Evolutionary conservation across 2,329 filamentous ascomycete species (phyloP), one percentile per base, ranked within the genome.

Genomic region (Colletotrichum sp.): DNA sequence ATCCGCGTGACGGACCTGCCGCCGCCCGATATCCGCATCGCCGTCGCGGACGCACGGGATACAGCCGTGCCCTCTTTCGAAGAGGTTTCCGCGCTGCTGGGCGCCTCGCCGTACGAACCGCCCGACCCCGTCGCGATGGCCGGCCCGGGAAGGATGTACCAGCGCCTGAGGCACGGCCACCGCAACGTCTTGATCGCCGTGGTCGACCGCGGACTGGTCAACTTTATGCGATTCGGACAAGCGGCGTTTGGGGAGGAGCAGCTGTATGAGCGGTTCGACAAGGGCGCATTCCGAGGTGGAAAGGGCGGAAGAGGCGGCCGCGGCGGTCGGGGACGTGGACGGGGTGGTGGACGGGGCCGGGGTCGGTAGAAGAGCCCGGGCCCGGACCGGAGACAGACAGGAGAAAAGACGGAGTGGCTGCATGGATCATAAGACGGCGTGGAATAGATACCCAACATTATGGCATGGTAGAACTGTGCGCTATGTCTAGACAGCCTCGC

Each of bases 121-220:
- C 93, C 91, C 0, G 82, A 83, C 49, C 73, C 79, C 78, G 49
- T 36, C 30, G 79, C 79, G 59, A 82, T 76, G 82, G 83, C 62
- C 78, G 88, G 75, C 62, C 88, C 84, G 82, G 91, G 81, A 80
- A 87, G 82, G 82, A 85, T 96, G 78, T 97, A 98, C 82, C 91
- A 93, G 81, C 92, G 95, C 75, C 86, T 99, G 78, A 96, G 96
- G 84, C 93, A 98, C 81, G 97, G 96, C 3, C 93, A 94, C 83
- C 91, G 95, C 78, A 97, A 95, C 84, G 94, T 97, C 36, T 88
- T 98, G 39, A 83, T 99, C 28, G 97, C 96, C 0, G 91, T 99
- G 3, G 96, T 98, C 39, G 97, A 99, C 83, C 91, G 95, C 78
- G 97, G 97, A 0, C 90, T 99, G 26, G 94, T 96, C 62, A 99